Percentiles rank a stretch among this genome's conserved stretches.
These are phyloP conservation scores for Gliomastix tumulicola DNA, from an alignment of 2,329 filamentous ascomycete species.

Conservation along the genomic window DNA sequence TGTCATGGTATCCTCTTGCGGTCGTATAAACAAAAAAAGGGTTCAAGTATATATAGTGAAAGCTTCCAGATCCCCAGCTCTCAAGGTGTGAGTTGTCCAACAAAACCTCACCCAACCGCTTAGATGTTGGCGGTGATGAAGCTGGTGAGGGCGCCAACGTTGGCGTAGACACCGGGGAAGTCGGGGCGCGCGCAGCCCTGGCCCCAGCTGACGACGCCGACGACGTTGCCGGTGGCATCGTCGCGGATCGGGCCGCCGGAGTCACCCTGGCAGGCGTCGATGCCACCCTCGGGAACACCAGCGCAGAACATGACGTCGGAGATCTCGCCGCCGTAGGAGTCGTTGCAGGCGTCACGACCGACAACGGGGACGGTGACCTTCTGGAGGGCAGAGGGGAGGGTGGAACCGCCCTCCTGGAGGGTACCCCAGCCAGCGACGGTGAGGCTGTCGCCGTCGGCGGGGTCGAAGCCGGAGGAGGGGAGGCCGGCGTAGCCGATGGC, in stretches of 20 bases:
- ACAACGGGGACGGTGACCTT: constrained; percentile 22
- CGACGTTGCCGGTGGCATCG: constrained; percentile 7
- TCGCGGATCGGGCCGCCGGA: constrained; percentile 21
- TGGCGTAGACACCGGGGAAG: constrained; percentile 18
- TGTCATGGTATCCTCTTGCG: too few relatives aligned
- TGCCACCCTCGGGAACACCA: constrained; percentile 14
- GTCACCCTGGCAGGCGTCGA: constrained; percentile 23
- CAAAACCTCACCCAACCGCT: too few relatives aligned
- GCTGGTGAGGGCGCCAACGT: constrained; percentile 13
- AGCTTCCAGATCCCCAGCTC: too few relatives aligned
- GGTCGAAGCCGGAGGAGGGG: constrained; percentile 3
- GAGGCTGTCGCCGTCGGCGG: background rate
- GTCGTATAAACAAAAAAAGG: too few relatives aligned
- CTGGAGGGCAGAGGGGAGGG: constrained; percentile 11
- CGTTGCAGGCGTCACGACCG: constrained; percentile 14
- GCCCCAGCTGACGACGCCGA: constrained; percentile 22
- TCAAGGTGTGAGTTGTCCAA: too few relatives aligned
- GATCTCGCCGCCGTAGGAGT: constrained; percentile 13
- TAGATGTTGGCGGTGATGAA: too few relatives aligned
- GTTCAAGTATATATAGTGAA: too few relatives aligned
- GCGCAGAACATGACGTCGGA: constrained; percentile 23
- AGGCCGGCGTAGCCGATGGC: constrained; percentile 3
- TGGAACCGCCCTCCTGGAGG: constrained; percentile 4
- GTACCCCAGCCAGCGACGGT: constrained; percentile 5
- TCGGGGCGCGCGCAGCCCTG: constrained; percentile 16